These are phyloP conservation scores for Pholiota adiposa DNA, from an alignment of 1,284 basidiomycete genomes.

Conservation along the genomic window DNA sequence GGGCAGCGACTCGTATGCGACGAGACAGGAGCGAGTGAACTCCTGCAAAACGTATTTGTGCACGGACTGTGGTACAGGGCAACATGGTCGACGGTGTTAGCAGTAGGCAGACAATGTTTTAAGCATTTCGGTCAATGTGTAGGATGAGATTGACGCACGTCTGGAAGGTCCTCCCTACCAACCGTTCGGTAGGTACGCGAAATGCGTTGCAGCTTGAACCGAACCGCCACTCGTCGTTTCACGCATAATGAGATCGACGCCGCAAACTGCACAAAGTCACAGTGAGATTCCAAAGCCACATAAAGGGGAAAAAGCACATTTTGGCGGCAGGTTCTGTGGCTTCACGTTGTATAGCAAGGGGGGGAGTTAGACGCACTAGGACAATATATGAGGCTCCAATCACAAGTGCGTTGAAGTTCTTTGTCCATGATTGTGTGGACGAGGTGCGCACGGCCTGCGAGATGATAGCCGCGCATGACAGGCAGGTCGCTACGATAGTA, in stretches of 20 bases:
- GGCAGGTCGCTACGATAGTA: constrained; percentile 56
- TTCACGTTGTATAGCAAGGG: not conserved
- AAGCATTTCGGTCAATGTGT: not conserved
- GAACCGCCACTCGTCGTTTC: constrained; percentile 69
- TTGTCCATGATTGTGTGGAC: constrained; percentile 50
- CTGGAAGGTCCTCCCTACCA: constrained; percentile 70
- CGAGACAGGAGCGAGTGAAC: constrained; percentile 76
- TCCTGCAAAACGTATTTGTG: constrained; percentile 78
- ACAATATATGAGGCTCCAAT: constrained; percentile 68
- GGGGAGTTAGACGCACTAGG: constrained; percentile 49
- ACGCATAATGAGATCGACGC: constrained; percentile 63
- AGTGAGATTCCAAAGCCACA: not conserved
- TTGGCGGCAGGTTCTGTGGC: not conserved
- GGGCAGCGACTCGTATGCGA: constrained; percentile 78
- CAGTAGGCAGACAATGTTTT: constrained; percentile 1
- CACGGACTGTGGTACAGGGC: constrained; percentile 57
- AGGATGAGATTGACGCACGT: constrained; percentile 46
- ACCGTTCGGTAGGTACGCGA: constrained; percentile 72
- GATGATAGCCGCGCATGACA: constrained; percentile 66
- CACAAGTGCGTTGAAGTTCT: constrained; percentile 67
- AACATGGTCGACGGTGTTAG: not conserved
- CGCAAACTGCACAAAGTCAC: constrained; percentile 44
- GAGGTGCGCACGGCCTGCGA: constrained; percentile 72
- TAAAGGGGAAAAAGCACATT: not conserved
- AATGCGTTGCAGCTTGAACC: constrained; percentile 65